phyloP scores from a whole-genome alignment of 139 green algal genomes.

The Closterium sp. region DNA sequence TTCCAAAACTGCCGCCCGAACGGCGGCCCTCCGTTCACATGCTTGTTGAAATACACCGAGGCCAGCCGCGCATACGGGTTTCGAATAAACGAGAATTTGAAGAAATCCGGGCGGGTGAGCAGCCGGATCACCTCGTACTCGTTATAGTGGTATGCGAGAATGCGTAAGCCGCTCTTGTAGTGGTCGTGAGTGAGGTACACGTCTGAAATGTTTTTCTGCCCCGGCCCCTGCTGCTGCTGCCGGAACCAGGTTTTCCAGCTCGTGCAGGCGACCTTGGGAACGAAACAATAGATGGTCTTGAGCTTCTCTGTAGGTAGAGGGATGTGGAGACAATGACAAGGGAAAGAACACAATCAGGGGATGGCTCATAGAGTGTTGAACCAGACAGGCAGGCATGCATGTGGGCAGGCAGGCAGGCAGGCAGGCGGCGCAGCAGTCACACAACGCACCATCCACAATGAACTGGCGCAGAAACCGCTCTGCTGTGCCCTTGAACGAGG shows the following conservation, averaged over 20 bases:
- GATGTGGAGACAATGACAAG: too few species aligned
- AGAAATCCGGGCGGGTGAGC: conserved; percentile 6
- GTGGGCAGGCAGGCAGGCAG: neutral
- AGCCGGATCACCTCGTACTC: neutral
- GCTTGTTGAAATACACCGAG: conserved; percentile 2
- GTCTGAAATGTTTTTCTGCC: neutral
- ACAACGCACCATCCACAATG: neutral
- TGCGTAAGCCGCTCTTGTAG: neutral
- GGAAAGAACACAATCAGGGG: too few species aligned
- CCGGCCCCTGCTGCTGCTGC: neutral
- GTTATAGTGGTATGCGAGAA: neutral
- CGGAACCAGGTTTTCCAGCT: conserved; percentile 4
- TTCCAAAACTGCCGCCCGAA: neutral
- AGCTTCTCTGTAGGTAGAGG: neutral
- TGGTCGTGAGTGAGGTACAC: neutral
- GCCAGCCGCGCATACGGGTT: neutral
- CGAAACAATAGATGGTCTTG: neutral
- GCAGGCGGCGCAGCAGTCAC: neutral
- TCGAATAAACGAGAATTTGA: neutral
- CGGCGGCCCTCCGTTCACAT: neutral
- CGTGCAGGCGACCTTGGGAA: conserved; percentile 2
- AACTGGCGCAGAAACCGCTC: neutral
- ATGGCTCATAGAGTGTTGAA: too few species aligned
- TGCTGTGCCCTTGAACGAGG: neutral
- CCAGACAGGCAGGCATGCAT: neutral